phyloP scores from a whole-genome alignment of 202 grass and related monocot species.

The Eragrostis tef region DNA sequence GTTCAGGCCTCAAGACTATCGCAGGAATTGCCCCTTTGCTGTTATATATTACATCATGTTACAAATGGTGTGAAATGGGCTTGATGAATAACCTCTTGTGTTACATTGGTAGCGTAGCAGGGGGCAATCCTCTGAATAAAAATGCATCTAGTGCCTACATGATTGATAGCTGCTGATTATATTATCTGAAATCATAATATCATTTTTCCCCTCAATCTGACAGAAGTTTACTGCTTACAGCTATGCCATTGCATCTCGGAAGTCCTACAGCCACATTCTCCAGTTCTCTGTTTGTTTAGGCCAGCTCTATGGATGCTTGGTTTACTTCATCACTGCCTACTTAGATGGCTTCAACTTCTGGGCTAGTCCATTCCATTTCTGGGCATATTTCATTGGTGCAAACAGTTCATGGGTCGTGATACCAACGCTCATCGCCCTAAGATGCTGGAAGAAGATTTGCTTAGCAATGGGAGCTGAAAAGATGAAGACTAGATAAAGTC shows the following conservation, averaged over 20 bases:
- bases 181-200: not conserved
- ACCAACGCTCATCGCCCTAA: slow-evolving; percentile 59
- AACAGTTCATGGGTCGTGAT: slow-evolving; percentile 80
- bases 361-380: slow-evolving; percentile 69
- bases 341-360: slow-evolving; percentile 83
- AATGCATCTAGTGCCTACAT: too few relatives aligned
- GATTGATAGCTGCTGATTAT: not conserved
- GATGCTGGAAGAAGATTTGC: slow-evolving; percentile 70
- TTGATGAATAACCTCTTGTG: not conserved
- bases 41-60: not conserved
- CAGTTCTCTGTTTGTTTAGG: slow-evolving; percentile 75
- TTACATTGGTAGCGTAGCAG: not conserved
- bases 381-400: slow-evolving; percentile 75
- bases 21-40: not conserved
- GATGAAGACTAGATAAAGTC: slow-evolving; percentile 44
- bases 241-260: slow-evolving; percentile 70
- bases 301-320: slow-evolving; percentile 73
- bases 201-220: slow-evolving; percentile 5
- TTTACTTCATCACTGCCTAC: slow-evolving; percentile 79
- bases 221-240: slow-evolving; percentile 46
- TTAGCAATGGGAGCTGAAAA: slow-evolving; percentile 44
- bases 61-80: not conserved
- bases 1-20: not conserved
- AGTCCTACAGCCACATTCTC: slow-evolving; percentile 76
- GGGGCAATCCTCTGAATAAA: too few relatives aligned